Evolutionary conservation across 192 early-diverging fungal genomes (phyloP).

Genomic region (Radiomyces spectabilis): DNA sequence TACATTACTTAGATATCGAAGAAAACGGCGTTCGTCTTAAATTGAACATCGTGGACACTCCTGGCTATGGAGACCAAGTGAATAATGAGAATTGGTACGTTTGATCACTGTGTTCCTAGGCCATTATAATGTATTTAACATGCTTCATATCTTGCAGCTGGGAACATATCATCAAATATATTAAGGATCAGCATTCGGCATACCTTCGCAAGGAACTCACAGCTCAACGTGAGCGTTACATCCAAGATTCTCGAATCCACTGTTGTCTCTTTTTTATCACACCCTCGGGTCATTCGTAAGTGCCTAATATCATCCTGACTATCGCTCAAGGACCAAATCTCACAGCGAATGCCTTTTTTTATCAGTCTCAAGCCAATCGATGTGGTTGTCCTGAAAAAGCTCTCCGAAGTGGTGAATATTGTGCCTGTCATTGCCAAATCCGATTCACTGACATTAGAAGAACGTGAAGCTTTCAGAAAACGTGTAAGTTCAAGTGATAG

Average conservation of each 20-base stretch:
- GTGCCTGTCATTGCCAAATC: constrained; percentile 89
- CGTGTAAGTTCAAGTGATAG: constrained; percentile 41
- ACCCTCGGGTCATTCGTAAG: constrained; percentile 89
- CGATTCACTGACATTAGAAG: constrained; percentile 80
- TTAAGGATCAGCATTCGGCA: constrained; percentile 96
- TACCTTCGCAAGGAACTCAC: constrained; percentile 93
- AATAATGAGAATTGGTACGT: constrained; percentile 95
- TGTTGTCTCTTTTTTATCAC: constrained; percentile 94
- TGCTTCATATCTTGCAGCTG: constrained; percentile 49
- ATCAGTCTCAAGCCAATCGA: constrained; percentile 77
- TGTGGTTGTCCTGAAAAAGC: constrained; percentile 76
- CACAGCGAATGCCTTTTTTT: neutral
- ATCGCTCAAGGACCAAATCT: neutral
- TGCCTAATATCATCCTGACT: constrained; percentile 5
- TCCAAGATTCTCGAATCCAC: constrained; percentile 93
- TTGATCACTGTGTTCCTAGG: neutral
- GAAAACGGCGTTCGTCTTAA: constrained; percentile 91
- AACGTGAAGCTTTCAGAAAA: constrained; percentile 75
- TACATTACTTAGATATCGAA: constrained; percentile 64
- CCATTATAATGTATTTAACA: neutral
- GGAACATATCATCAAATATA: constrained; percentile 98
- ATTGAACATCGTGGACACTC: constrained; percentile 97
- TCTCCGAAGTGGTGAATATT: constrained; percentile 79
- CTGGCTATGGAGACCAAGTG: constrained; percentile 97
- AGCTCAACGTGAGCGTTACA: constrained; percentile 79